Evolutionary conservation across 2,329 filamentous ascomycete genomes (phyloP).

Genomic region (Aspergillus persii): DNA sequence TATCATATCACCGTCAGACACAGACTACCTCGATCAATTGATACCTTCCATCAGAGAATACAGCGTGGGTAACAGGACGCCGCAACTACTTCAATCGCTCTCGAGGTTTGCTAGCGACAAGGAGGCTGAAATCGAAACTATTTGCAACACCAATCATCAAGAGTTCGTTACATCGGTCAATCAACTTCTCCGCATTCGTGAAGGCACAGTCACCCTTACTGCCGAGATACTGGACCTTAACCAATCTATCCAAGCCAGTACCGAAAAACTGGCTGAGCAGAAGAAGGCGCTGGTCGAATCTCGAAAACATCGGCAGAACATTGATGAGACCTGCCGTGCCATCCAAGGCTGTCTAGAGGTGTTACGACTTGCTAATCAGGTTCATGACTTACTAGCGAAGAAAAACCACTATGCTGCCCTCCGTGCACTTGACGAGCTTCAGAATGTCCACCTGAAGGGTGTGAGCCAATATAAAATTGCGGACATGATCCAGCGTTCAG

Average conservation of each 20-base stretch:
- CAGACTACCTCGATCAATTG: constrained; percentile 92
- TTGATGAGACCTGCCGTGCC: constrained; percentile 85
- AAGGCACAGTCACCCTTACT: constrained; percentile 84
- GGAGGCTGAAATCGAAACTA: constrained; percentile 87
- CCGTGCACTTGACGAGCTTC: constrained; percentile 89
- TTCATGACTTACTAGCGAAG: constrained; percentile 84
- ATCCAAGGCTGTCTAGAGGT: constrained; percentile 90
- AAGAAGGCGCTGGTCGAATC: constrained; percentile 94
- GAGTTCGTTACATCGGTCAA: constrained; percentile 94
- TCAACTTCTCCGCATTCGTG: constrained; percentile 85
- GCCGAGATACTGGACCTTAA: constrained; percentile 89
- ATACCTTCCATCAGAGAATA: constrained; percentile 94
- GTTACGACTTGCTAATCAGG: constrained; percentile 85
- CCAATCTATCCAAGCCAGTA: constrained; percentile 91
- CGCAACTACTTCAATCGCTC: constrained; percentile 72
- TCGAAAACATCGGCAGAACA: constrained; percentile 87
- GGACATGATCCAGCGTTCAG: constrained; percentile 92
- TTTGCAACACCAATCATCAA: constrained; percentile 93
- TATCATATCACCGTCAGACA: constrained; percentile 84
- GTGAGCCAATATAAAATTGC: constrained; percentile 94
- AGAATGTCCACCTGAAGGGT: constrained; percentile 93
- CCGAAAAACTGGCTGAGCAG: constrained; percentile 88
- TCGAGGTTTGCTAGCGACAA: constrained; percentile 80
- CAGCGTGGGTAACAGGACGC: constrained; percentile 69
- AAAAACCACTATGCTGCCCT: constrained; percentile 96